Conservation (phyloP, 1,139 yeast genomes). For the Pichia sp. region DNA sequence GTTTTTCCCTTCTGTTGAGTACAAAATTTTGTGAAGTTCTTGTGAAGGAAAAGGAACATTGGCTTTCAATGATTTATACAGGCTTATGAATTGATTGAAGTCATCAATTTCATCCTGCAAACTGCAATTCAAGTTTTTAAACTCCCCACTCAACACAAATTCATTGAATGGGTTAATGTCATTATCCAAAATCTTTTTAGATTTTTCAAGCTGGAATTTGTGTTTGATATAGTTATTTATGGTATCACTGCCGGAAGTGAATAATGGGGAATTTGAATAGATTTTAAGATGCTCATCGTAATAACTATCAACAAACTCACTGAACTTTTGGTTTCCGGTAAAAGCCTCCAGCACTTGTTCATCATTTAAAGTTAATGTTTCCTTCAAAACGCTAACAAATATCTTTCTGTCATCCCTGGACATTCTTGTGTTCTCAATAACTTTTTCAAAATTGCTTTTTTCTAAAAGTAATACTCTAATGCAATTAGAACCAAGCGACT, state of each 20-base stretch:
- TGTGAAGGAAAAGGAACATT: slow-evolving; percentile 30
- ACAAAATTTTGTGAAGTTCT: slow-evolving; percentile 43
- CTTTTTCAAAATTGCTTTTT: neutral
- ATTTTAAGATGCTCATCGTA: neutral
- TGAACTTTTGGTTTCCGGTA: neutral
- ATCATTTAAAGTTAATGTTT: slow-evolving; percentile 2
- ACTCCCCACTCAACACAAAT: slow-evolving; percentile 47
- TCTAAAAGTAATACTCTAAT: slow-evolving; percentile 19
- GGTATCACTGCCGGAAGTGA: neutral
- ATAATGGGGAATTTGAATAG: slow-evolving; percentile 3
- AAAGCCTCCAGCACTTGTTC: slow-evolving; percentile 1
- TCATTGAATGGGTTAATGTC: slow-evolving; percentile 46
- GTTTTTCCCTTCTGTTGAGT: slow-evolving; percentile 62
- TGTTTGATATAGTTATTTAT: slow-evolving; percentile 1
- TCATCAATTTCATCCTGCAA: slow-evolving; percentile 65
- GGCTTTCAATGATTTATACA: slow-evolving; percentile 43
- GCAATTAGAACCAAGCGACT: slow-evolving; percentile 14
- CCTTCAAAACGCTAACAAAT: slow-evolving; percentile 3
- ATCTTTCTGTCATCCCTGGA: neutral
- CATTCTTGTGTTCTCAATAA: neutral
- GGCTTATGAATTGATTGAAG: slow-evolving; percentile 44
- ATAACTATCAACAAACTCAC: neutral
- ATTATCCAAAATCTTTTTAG: slow-evolving; percentile 35
- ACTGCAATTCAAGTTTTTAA: slow-evolving; percentile 45
- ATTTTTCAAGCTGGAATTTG: slow-evolving; percentile 3